A percentile compares a stretch with the other conserved stretches of the same genome.
Conservation (phyloP, 2,329 filamentous ascomycete species). For the Talaromyces sp. region DNA sequence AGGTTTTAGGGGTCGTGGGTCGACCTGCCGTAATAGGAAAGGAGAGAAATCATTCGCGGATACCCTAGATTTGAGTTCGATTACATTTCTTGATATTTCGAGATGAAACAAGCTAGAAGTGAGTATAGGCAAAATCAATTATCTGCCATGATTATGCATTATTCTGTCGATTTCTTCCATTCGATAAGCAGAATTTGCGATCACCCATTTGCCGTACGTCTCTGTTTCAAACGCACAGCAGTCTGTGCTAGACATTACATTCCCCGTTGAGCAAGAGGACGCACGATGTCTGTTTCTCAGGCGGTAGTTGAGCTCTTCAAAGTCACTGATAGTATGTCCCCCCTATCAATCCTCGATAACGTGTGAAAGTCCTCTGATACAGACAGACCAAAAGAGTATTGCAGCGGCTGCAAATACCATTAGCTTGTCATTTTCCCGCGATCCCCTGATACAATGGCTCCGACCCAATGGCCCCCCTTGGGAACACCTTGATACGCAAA, state of each 20-base stretch:
- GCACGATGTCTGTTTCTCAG: not conserved
- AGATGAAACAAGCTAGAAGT: not conserved
- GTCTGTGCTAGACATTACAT: not conserved
- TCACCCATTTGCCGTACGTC: too few relatives aligned
- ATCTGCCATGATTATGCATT: not conserved
- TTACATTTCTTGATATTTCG: not conserved
- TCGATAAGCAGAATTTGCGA: not conserved
- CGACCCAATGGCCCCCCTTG: not conserved
- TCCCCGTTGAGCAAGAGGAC: too few relatives aligned
- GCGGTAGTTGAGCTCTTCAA: not conserved
- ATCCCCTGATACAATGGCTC: not conserved
- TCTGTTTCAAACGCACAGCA: too few relatives aligned
- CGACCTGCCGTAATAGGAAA: conserved; percentile 23
- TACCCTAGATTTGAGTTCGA: not conserved
- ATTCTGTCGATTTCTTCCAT: not conserved
- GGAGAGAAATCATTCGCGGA: not conserved
- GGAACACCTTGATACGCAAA: not conserved
- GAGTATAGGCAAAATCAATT: not conserved
- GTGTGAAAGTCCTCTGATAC: not conserved
- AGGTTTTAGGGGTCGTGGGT: conserved; percentile 15
- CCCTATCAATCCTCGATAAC: not conserved
- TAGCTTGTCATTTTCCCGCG: not conserved
- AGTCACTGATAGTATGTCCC: not conserved
- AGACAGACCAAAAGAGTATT: not conserved
- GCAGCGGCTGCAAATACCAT: not conserved